phyloP scores from a whole-genome alignment of 31 red algal genomes.

The Bonnemaisonia californica region DNA sequence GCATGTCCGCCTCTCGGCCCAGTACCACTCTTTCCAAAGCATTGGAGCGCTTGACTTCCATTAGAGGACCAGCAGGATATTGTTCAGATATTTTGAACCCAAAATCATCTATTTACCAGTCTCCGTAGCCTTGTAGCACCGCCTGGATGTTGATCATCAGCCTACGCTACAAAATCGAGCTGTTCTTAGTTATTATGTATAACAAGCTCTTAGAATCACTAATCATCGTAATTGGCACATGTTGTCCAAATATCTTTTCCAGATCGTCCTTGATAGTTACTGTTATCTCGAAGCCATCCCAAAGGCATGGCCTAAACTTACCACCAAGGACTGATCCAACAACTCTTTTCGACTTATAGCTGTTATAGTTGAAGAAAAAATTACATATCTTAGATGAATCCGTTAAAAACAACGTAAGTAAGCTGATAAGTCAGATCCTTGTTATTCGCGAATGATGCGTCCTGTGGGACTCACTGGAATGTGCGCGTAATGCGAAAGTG shows the following conservation, averaged over 20 bases:
- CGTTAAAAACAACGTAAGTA: too few relatives aligned
- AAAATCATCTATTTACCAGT: background rate
- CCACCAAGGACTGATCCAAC: constrained; percentile 36
- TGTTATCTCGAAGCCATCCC: background rate
- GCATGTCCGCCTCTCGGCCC: too few relatives aligned
- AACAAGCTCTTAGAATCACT: constrained; percentile 10
- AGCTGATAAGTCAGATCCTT: constrained; percentile 31
- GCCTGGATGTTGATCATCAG: constrained; percentile 22
- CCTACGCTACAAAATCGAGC: background rate
- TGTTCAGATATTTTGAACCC: background rate
- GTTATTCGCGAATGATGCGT: constrained; percentile 38
- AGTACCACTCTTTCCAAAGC: background rate
- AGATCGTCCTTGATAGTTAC: constrained; percentile 2
- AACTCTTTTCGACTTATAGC: constrained; percentile 27
- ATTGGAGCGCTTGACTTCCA: background rate
- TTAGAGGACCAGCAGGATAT: constrained; percentile 24
- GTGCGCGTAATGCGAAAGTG: too few relatives aligned
- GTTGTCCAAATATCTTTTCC: background rate
- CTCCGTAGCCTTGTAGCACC: background rate
- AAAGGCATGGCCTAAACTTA: constrained; percentile 32
- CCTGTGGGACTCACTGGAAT: too few relatives aligned
- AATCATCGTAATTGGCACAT: constrained; percentile 9
- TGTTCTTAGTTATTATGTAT: constrained; percentile 19
- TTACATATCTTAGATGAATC: constrained; percentile 25
- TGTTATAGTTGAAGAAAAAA: constrained; percentile 31